Conservation (phyloP, 331 rosid species). For the Malus hybrid region DNA sequence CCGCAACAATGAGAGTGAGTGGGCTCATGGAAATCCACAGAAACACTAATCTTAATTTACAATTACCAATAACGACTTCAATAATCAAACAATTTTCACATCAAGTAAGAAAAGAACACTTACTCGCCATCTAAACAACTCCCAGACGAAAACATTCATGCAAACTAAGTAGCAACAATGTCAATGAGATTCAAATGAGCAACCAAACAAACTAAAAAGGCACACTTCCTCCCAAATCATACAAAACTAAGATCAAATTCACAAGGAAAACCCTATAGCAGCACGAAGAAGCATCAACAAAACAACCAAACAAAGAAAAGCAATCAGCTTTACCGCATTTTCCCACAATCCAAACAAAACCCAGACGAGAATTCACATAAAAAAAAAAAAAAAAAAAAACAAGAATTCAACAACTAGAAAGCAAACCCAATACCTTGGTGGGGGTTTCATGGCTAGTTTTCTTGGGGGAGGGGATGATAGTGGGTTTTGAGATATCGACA, state of each 20-base stretch:
- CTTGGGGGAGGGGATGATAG: slow-evolving; percentile 8
- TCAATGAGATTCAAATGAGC: not conserved
- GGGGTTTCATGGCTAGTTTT: not conserved
- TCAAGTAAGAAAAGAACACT: not conserved
- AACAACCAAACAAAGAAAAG: not conserved
- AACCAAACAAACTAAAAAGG: not conserved
- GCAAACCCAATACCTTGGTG: not conserved
- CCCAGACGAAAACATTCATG: not conserved
- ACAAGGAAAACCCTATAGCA: not conserved
- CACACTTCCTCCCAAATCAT: not conserved
- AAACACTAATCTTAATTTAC: not conserved
- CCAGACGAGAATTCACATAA: not conserved
- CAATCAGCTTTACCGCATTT: not conserved
- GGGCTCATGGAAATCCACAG: not conserved
- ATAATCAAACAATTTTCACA: not conserved
- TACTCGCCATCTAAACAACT: not conserved
- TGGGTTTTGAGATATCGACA: slow-evolving; percentile 2
- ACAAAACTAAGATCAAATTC: not conserved
- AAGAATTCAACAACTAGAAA: not conserved
- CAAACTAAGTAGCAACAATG: not conserved
- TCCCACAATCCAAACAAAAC: not conserved
- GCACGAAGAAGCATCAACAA: not conserved
- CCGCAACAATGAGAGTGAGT: not conserved
- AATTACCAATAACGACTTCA: not conserved
- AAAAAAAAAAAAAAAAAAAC: no score